These are phyloP conservation scores for Pisolithus albus DNA, from an alignment of 768 basidiomycete species.

Conservation along the genomic window DNA sequence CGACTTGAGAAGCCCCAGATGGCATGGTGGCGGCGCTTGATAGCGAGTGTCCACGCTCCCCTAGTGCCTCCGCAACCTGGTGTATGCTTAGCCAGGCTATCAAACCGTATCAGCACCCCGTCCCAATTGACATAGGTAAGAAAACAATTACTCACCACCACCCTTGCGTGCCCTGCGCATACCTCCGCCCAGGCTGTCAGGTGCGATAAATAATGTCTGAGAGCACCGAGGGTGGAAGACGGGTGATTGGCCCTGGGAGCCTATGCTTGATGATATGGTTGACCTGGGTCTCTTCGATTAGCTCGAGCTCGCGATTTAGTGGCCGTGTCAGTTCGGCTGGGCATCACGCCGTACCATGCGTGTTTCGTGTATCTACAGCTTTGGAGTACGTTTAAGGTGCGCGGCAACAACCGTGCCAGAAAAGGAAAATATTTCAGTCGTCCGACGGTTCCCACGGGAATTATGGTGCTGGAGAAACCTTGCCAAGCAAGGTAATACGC, in stretches of 20 bases:
- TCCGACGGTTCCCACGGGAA: too few relatives aligned
- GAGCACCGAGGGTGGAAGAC: too few relatives aligned
- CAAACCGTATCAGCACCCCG: constrained; percentile 3
- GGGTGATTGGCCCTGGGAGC: neutral
- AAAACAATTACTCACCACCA: constrained; percentile 7
- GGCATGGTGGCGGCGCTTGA: constrained; percentile 22
- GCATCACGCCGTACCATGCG: too few relatives aligned
- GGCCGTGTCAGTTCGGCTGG: neutral
- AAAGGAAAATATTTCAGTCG: too few relatives aligned
- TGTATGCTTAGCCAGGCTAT: constrained; percentile 29
- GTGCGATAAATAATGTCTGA: too few relatives aligned
- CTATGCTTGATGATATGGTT: neutral
- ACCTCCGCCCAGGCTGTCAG: constrained; percentile 23
- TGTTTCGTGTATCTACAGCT: too few relatives aligned
- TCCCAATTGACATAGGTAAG: neutral
- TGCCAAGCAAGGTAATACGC: too few relatives aligned
- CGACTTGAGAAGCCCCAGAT: constrained; percentile 12
- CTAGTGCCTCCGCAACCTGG: constrained; percentile 29
- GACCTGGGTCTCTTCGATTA: neutral
- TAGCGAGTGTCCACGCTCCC: constrained; percentile 28
- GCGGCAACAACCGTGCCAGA: too few relatives aligned
- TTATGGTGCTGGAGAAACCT: too few relatives aligned
- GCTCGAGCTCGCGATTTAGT: neutral
- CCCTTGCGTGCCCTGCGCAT: constrained; percentile 27
- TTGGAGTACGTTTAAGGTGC: too few relatives aligned